These are phyloP conservation scores for Alectoria sarmentosa DNA, from an alignment of 495 filamentous ascomycete species.

Conservation along the genomic window DNA sequence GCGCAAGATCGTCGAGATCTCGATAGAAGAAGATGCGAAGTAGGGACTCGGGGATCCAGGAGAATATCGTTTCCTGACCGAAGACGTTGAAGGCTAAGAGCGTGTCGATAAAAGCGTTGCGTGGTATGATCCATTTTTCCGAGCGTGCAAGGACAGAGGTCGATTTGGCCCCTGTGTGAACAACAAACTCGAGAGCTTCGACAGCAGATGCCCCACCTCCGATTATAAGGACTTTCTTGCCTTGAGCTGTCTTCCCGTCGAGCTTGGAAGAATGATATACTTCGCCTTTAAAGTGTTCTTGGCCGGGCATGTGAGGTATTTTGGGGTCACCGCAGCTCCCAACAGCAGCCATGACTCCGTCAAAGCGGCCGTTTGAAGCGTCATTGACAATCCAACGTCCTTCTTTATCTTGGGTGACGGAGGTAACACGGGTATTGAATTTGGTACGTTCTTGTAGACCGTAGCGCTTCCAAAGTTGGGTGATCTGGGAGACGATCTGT, in stretches of 20 bases:
- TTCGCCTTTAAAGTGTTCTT: constrained; percentile 58
- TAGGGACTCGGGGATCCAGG: constrained; percentile 70
- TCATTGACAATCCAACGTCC: constrained; percentile 79
- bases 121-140: constrained; percentile 87
- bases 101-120: constrained; percentile 65
- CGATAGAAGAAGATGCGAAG: constrained; percentile 79
- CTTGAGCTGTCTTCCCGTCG: constrained; percentile 60
- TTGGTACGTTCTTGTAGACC: constrained; percentile 60
- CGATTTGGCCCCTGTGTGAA: constrained; percentile 54
- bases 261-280: constrained; percentile 70
- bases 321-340: constrained; percentile 77
- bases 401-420: constrained; percentile 57
- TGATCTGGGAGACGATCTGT: constrained; percentile 65
- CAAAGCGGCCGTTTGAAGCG: constrained; percentile 58
- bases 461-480: constrained; percentile 68
- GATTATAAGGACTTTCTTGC: constrained; percentile 67
- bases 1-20: constrained; percentile 71
- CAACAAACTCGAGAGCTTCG: constrained; percentile 76
- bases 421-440: constrained; percentile 62
- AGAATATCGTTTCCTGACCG: constrained; percentile 64
- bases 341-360: constrained; percentile 68
- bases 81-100: constrained; percentile 72
- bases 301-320: constrained; percentile 57
- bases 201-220: constrained; percentile 78
- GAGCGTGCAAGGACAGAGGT: constrained; percentile 68